phyloP scores from a whole-genome alignment of 495 filamentous ascomycete species.

The Hypoxylon lienhwacheense region DNA sequence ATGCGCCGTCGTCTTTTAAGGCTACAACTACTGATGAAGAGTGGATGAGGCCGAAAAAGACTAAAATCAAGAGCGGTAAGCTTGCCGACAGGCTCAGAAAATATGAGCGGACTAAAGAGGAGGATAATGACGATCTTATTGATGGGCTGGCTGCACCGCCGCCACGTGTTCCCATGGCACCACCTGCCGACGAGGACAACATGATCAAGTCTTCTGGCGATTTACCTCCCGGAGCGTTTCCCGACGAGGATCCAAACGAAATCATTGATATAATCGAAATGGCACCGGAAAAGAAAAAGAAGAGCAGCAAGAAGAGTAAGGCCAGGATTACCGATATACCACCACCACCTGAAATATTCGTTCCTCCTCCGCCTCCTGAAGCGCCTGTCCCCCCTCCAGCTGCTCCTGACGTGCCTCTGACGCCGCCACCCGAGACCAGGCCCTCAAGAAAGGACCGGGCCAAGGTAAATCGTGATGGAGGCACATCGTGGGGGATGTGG shows the following conservation, averaged over 20 bases:
- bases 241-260: constrained; percentile 47
- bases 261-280: constrained; percentile 53
- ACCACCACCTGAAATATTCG: constrained; percentile 33
- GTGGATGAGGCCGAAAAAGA: constrained; percentile 43
- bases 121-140: constrained; percentile 37
- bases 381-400: constrained; percentile 49
- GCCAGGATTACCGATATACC: constrained; percentile 37
- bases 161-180: constrained; percentile 41
- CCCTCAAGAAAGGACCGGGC: constrained; percentile 50
- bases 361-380: constrained; percentile 38
- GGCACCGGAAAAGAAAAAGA: constrained; percentile 48
- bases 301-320: constrained; percentile 44
- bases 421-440: constrained; percentile 44
- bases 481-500: constrained; percentile 51
- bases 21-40: constrained; percentile 26
- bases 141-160: constrained; percentile 37
- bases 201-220: constrained; percentile 51
- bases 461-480: constrained; percentile 48
- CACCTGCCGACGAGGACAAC: constrained; percentile 44
- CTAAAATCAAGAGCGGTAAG: constrained; percentile 49
- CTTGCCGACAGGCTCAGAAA: constrained; percentile 56
- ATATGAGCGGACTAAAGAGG: constrained; percentile 50
- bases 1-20: constrained; percentile 41
- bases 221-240: constrained; percentile 53
- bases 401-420: constrained; percentile 49